Evolutionary conservation across 1,284 basidiomycete genomes (phyloP).

Genomic region (Apiotrichum gracile): DNA sequence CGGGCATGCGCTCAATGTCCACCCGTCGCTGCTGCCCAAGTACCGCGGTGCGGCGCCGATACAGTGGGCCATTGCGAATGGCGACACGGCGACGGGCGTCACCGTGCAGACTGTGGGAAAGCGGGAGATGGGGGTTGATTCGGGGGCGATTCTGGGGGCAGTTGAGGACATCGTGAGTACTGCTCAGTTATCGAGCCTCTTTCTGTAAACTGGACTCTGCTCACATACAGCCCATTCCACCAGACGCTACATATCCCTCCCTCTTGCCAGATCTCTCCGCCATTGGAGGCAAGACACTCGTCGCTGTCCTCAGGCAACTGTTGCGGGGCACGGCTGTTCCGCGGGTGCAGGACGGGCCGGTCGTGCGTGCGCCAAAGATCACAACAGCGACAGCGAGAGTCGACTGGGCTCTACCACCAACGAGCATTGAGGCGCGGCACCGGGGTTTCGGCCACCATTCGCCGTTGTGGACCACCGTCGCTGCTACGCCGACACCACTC

Average conservation of each 20-base stretch:
- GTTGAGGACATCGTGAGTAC: constrained; percentile 35
- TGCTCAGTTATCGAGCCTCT: background rate
- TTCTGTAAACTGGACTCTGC: too few relatives aligned
- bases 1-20: constrained; percentile 73
- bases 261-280: constrained; percentile 60
- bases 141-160: constrained; percentile 45
- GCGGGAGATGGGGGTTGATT: constrained; percentile 43
- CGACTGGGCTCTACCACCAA: constrained; percentile 59
- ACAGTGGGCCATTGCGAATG: constrained; percentile 71
- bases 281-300: constrained; percentile 65
- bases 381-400: constrained; percentile 54
- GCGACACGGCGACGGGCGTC: constrained; percentile 61
- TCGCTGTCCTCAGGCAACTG: constrained; percentile 63
- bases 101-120: constrained; percentile 53
- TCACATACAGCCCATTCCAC: constrained; percentile 48
- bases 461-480: constrained; percentile 36
- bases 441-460: constrained; percentile 72
- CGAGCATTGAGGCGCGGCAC: constrained; percentile 55
- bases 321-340: constrained; percentile 52
- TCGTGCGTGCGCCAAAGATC: constrained; percentile 61
- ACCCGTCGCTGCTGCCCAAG: constrained; percentile 82
- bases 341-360: constrained; percentile 50
- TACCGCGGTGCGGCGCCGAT: constrained; percentile 90
- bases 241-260: constrained; percentile 53
- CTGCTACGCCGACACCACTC: background rate